Percentiles rank a stretch among this genome's conserved stretches.
phyloP scores from a whole-genome alignment of 2,329 filamentous ascomycete genomes.

The Fusarium sp. region DNA sequence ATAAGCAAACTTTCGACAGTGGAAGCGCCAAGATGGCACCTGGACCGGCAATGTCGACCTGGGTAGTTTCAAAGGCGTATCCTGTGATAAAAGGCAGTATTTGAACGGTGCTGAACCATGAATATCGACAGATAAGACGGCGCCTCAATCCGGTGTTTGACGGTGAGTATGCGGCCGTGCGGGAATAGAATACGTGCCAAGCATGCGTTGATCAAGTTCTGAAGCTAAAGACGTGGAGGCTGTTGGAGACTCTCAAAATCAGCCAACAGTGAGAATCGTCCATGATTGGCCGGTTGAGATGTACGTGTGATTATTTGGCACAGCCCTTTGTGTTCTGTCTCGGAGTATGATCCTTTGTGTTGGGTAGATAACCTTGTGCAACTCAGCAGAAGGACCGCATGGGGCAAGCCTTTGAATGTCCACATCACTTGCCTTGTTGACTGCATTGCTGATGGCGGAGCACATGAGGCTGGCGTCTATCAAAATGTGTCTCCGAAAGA shows the following conservation, averaged over 20 bases:
- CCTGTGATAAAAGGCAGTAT: slow-evolving; percentile 12
- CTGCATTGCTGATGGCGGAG: slow-evolving; percentile 37
- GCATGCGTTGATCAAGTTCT: slow-evolving; percentile 26
- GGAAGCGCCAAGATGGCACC: slow-evolving; percentile 28
- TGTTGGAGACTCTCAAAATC: slow-evolving; percentile 24
- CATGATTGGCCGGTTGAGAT: slow-evolving; percentile 32
- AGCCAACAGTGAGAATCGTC: slow-evolving; percentile 16
- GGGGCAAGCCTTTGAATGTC: slow-evolving; percentile 13
- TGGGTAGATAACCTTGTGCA: slow-evolving; percentile 35
- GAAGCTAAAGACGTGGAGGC: slow-evolving; percentile 28
- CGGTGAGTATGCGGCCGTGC: slow-evolving; percentile 27
- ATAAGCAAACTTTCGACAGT: slow-evolving; percentile 36
- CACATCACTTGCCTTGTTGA: slow-evolving; percentile 19
- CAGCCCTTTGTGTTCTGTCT: slow-evolving; percentile 37
- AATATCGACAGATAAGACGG: slow-evolving; percentile 36
- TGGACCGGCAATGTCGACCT: slow-evolving; percentile 16
- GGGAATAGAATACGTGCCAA: slow-evolving; percentile 28
- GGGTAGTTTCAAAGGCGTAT: slow-evolving; percentile 16
- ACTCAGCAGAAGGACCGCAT: slow-evolving; percentile 32
- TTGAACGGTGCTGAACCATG: slow-evolving; percentile 20
- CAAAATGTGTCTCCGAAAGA: slow-evolving; percentile 26
- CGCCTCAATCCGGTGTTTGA: slow-evolving; percentile 37
- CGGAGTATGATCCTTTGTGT: slow-evolving; percentile 33
- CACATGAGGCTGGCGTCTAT: slow-evolving; percentile 35
- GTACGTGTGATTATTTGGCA: slow-evolving; percentile 41